These are phyloP conservation scores for Parmelia sp. DNA, from an alignment of 495 filamentous ascomycete genomes.

Conservation along the genomic window DNA sequence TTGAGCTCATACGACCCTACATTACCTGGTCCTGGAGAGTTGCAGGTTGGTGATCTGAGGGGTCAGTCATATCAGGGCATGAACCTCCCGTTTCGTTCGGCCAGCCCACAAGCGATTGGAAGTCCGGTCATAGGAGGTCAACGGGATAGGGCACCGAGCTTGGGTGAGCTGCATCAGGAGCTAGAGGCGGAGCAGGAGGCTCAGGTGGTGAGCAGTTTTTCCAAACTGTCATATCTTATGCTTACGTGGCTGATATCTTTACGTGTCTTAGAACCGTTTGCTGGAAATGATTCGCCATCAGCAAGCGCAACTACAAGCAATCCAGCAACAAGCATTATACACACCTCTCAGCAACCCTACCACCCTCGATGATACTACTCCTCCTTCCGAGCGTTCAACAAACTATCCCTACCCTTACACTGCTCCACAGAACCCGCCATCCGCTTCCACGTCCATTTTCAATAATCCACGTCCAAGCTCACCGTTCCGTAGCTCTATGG, in stretches of 20 bases:
- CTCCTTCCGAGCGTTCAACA: conserved; percentile 57
- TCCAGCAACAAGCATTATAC: conserved; percentile 32
- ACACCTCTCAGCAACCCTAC: conserved; percentile 42
- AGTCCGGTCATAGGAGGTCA: conserved; percentile 56
- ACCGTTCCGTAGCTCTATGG: conserved; percentile 51
- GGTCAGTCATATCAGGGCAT: conserved; percentile 31
- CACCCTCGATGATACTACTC: conserved; percentile 61
- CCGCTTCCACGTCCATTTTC: conserved; percentile 31
- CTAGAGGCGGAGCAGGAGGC: conserved; percentile 93
- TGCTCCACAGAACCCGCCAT: conserved; percentile 19
- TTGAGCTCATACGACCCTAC: conserved; percentile 64
- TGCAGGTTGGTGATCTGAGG: conserved; percentile 42
- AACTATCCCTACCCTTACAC: conserved; percentile 41
- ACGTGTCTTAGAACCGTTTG: conserved; percentile 62
- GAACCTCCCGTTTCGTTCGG: conserved; percentile 42
- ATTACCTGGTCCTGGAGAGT: conserved; percentile 56
- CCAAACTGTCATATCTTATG: too few species aligned
- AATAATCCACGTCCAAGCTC: conserved; percentile 42
- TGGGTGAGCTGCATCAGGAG: conserved; percentile 94
- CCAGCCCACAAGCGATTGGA: conserved; percentile 52
- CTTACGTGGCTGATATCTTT: too few species aligned
- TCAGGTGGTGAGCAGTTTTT: conserved; percentile 60
- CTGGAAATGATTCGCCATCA: conserved; percentile 83
- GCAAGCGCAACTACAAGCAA: conserved; percentile 71
- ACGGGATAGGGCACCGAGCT: conserved; percentile 65